phyloP scores from a whole-genome alignment of 371 early-diverging fungal species.

The Paraphysoderma sedebokerense region DNA sequence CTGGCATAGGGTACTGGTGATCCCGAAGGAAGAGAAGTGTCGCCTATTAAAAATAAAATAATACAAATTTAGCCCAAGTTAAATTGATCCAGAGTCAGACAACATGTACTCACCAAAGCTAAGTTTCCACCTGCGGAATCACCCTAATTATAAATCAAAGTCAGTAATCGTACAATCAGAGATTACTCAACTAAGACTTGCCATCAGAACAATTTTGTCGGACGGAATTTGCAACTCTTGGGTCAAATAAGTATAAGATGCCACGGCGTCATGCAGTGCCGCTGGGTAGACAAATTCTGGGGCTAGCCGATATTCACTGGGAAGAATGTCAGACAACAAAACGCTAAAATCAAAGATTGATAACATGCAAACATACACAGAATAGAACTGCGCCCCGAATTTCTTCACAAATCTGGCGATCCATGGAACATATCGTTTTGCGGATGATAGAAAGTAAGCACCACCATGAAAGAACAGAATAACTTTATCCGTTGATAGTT shows the following conservation, averaged over 20 bases:
- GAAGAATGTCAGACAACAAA: not conserved
- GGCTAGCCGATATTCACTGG: slow-evolving; percentile 64
- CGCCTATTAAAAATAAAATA: slow-evolving; percentile 3
- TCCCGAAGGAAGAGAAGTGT: slow-evolving; percentile 13
- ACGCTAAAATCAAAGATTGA: no score
- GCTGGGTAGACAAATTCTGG: slow-evolving; percentile 70
- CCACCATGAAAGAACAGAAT: not conserved
- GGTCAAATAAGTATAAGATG: slow-evolving; percentile 44
- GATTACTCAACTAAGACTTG: no score
- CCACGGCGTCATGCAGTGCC: slow-evolving; percentile 57
- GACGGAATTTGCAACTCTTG: slow-evolving; percentile 10
- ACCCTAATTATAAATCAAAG: no score
- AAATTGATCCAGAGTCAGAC: not conserved
- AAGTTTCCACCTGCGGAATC: not conserved
- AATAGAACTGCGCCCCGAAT: not conserved
- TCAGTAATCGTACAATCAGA: no score
- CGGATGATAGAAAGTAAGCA: not conserved
- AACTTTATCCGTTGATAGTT: not conserved
- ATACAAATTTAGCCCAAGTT: not conserved
- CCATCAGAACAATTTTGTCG: slow-evolving; percentile 20
- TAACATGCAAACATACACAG: not conserved
- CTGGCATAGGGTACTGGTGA: slow-evolving; percentile 17
- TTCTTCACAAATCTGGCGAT: not conserved
- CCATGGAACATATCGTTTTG: not conserved
- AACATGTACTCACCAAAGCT: not conserved